These are phyloP conservation scores for Naumovozyma castellii DNA, from an alignment of 805 yeast species.

Conservation along the genomic window DNA sequence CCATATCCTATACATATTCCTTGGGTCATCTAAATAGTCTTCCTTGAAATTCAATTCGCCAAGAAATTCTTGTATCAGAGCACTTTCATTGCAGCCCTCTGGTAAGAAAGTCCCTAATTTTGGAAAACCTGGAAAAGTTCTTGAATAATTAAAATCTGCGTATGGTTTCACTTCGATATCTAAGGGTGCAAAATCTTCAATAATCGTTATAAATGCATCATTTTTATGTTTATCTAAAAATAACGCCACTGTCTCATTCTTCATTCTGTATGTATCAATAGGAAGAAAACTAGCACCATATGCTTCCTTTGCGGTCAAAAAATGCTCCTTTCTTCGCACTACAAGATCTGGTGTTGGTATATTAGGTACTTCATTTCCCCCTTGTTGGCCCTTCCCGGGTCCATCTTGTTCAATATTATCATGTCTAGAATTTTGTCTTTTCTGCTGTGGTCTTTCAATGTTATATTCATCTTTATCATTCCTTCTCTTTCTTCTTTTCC, in stretches of 20 bases:
- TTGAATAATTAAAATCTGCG: conserved; percentile 44
- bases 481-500: neutral
- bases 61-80: conserved; percentile 48
- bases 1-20: conserved; percentile 69
- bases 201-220: conserved; percentile 26
- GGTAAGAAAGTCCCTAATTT: conserved; percentile 52
- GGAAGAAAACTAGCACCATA: conserved; percentile 29
- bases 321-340: conserved; percentile 22
- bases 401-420: conserved; percentile 2
- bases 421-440: conserved; percentile 1
- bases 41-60: conserved; percentile 66
- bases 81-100: conserved; percentile 35
- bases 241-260: conserved; percentile 30
- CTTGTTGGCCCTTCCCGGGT: conserved; percentile 4
- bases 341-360: neutral
- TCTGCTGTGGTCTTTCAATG: neutral
- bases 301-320: conserved; percentile 31
- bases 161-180: conserved; percentile 42
- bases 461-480: neutral
- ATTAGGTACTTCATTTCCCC: neutral
- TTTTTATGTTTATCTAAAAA: conserved; percentile 45
- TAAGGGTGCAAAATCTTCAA: conserved; percentile 12
- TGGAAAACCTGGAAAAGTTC: conserved; percentile 66
- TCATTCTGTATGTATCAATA: conserved; percentile 33
- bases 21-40: conserved; percentile 51